These are phyloP conservation scores for Trichoderma gamsii DNA, from an alignment of 495 filamentous ascomycete species.

Conservation along the genomic window DNA sequence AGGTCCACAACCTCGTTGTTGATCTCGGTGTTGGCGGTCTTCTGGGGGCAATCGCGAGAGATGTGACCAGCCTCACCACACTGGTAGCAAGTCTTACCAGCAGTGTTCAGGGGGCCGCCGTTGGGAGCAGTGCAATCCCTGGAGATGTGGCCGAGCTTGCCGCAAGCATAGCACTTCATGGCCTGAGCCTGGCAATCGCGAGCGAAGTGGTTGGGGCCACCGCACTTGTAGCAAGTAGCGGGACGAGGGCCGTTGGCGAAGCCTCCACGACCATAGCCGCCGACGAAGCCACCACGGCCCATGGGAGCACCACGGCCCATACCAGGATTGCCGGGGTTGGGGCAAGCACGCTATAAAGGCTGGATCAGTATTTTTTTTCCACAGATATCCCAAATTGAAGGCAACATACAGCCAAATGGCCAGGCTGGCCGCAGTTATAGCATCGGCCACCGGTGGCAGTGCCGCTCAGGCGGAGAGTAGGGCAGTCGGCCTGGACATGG, in stretches of 20 bases:
- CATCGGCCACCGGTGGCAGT: slow-evolving; percentile 72
- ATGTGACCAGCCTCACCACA: slow-evolving; percentile 95
- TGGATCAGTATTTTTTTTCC: neutral
- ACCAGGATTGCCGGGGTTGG: slow-evolving; percentile 55
- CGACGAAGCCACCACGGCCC: slow-evolving; percentile 62
- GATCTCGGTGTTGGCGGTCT: slow-evolving; percentile 42
- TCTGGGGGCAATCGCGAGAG: slow-evolving; percentile 83
- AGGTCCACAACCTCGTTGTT: slow-evolving; percentile 31
- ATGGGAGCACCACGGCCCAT: slow-evolving; percentile 60
- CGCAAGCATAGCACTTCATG: slow-evolving; percentile 99
- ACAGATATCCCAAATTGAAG: slow-evolving; percentile 4
- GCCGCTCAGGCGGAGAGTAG: slow-evolving; percentile 87
- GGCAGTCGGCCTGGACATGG: slow-evolving; percentile 98
- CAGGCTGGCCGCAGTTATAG: slow-evolving; percentile 90
- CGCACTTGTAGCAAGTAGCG: slow-evolving; percentile 98
- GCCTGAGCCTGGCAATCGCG: slow-evolving; percentile 98
- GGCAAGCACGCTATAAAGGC: slow-evolving; percentile 68
- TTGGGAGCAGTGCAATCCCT: slow-evolving; percentile 97
- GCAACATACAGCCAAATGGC: slow-evolving; percentile 64
- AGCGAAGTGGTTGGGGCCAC: slow-evolving; percentile 96
- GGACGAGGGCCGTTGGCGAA: slow-evolving; percentile 63
- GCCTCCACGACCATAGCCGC: slow-evolving; percentile 62
- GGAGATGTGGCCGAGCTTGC: slow-evolving; percentile 96
- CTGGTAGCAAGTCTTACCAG: slow-evolving; percentile 97
- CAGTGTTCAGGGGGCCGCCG: slow-evolving; percentile 89